Conservation (phyloP, 331 rosid genomes). For the Prunus yedoensis region DNA sequence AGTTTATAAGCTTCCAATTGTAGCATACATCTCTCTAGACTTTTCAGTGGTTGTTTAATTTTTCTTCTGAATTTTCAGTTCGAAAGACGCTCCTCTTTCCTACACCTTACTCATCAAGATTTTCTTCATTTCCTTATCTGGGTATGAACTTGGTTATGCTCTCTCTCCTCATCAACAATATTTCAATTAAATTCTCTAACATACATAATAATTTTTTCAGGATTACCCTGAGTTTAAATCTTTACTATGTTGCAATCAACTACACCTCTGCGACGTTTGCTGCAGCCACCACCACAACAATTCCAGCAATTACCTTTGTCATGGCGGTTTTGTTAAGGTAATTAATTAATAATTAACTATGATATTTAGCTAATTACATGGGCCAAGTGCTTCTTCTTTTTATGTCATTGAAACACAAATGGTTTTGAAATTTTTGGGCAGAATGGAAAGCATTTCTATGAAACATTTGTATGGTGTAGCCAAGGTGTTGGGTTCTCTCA, state of each 20-base stretch:
- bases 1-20: background rate
- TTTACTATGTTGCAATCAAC: slow-evolving; percentile 70
- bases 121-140: slow-evolving; percentile 69
- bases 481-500: slow-evolving; percentile 69
- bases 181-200: slow-evolving; percentile 1
- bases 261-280: slow-evolving; percentile 90
- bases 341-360: background rate
- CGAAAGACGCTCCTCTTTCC: slow-evolving; percentile 57
- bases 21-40: background rate
- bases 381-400: no score
- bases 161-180: background rate
- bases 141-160: slow-evolving; percentile 40
- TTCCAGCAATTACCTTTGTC: slow-evolving; percentile 80
- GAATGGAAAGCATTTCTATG: slow-evolving; percentile 65
- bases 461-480: slow-evolving; percentile 59
- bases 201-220: slow-evolving; percentile 24
- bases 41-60: background rate
- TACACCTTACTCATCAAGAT: slow-evolving; percentile 58
- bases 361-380: background rate
- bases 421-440: slow-evolving; percentile 19
- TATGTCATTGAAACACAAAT: background rate
- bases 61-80: slow-evolving; percentile 43
- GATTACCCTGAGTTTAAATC: slow-evolving; percentile 72
- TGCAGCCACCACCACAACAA: slow-evolving; percentile 73
- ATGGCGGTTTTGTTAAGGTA: slow-evolving; percentile 73